Base-by-base conservation (phyloP, 768 basidiomycete species). In the Mycena belliarum region DNA sequence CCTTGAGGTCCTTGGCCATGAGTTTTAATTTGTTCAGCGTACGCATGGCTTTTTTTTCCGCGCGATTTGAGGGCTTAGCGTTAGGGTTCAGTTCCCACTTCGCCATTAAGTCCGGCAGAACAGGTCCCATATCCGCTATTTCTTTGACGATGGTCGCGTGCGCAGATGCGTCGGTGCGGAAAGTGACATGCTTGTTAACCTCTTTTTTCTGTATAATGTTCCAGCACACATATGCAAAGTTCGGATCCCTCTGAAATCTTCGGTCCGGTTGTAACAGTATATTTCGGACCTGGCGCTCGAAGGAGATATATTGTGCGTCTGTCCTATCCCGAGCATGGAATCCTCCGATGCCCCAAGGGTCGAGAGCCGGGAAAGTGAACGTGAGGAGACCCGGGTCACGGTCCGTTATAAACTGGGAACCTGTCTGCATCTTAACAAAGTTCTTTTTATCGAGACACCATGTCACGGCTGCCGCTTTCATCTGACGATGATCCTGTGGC, bases 1-100 rank as follows among this genome's bases (percentile, higher is more conserved):
- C 72, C 8, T 35, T 44, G 1, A 53, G 21, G 12, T 53, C 32
- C 25, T 45, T 44, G 2, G 52, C 52, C 1, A 53, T 14, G 3
- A 53, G 9, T 16, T 37, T 33, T 2, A 53, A 11, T 14, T 44
- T 45, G 12, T 23, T 37, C 21, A 53, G 10, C 1, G 21, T 14
- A 0, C 18, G 6, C 16, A 53, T 6, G 1, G 33, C 43, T n/a
- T 35, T 44, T 16, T 53, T 53, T 10, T 53, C 52, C 4, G 24
- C 11, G 1, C 5, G 14, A 12, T 20, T 42, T 0, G 40, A 29
- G 2, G 50, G 40, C 7, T 32, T 32, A 2, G 40, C 40, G 9
- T 23, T 38, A 11, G 50, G 50, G 40, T 52, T 52, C 16, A 15
- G 1, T 16, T 42, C 48, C 48, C 48, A 49, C 16, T 49, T 49